These are phyloP conservation scores for Microbotryum intermedium DNA, from an alignment of 1,284 basidiomycete genomes.

Conservation along the genomic window DNA sequence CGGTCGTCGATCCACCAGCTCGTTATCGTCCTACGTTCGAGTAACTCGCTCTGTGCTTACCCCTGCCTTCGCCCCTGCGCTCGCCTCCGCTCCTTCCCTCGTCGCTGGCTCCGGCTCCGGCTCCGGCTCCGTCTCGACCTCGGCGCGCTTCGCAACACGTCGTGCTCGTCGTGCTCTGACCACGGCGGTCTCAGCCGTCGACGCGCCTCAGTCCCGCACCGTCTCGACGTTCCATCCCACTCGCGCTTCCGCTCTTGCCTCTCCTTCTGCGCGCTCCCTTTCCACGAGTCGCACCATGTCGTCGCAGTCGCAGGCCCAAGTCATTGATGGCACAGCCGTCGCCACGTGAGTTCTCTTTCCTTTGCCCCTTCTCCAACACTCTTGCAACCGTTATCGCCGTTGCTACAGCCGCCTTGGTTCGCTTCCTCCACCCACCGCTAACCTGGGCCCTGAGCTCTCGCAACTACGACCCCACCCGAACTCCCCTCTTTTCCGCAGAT, in stretches of 20 bases:
- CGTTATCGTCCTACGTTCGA: too few relatives aligned
- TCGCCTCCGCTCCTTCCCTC: too few relatives aligned
- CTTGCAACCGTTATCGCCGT: not conserved
- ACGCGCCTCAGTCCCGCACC: not conserved
- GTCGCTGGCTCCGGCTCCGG: too few relatives aligned
- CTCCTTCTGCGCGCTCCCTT: slow-evolving; percentile 2
- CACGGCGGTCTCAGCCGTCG: too few relatives aligned
- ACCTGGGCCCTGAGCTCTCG: not conserved
- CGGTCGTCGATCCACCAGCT: too few relatives aligned
- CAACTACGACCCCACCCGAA: not conserved
- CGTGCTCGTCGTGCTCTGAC: too few relatives aligned
- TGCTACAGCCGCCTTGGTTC: not conserved
- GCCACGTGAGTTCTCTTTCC: slow-evolving; percentile 76
- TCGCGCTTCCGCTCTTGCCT: not conserved
- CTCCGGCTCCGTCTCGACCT: too few relatives aligned
- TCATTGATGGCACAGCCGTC: slow-evolving; percentile 80
- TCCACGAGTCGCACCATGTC: slow-evolving; percentile 2
- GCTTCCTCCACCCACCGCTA: not conserved
- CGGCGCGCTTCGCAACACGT: too few relatives aligned
- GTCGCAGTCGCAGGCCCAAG: slow-evolving; percentile 36
- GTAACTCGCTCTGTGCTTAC: too few relatives aligned
- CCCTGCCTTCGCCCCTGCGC: too few relatives aligned
- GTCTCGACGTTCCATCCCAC: not conserved
- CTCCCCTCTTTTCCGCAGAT: slow-evolving; percentile 46
- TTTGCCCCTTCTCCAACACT: slow-evolving; percentile 50